Percentiles rank a stretch among this genome's conserved stretches.
Conservation (phyloP, 129 eudicot genomes). For the Flaveria trinervia region DNA sequence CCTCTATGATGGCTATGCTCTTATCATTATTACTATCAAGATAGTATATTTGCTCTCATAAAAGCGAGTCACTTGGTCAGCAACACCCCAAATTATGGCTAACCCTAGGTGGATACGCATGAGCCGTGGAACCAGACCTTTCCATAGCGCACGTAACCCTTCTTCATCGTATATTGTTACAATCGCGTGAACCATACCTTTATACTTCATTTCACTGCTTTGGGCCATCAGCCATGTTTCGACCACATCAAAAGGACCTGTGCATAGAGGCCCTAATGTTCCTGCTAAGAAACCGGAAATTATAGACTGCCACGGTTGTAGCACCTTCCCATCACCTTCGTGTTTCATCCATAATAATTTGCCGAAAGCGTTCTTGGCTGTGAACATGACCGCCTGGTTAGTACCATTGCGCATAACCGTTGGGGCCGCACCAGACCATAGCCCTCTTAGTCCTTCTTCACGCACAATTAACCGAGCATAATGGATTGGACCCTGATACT, state of each 20-base stretch:
- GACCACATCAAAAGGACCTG: conserved; percentile 97
- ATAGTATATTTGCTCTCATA: conserved; percentile 65
- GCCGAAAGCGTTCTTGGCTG: conserved; percentile 81
- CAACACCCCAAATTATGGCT: conserved; percentile 97
- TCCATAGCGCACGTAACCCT: conserved; percentile 80
- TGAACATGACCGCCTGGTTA: conserved; percentile 95
- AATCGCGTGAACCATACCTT: conserved; percentile 86
- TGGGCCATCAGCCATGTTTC: conserved; percentile 98
- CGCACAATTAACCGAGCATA: conserved; percentile 72
- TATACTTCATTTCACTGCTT: conserved; percentile 71
- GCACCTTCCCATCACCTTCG: conserved; percentile 81
- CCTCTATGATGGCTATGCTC: no score
- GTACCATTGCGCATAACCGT: conserved; percentile 98
- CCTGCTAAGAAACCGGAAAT: conserved; percentile 91
- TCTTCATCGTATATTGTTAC: conserved; percentile 71
- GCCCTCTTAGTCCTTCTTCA: conserved; percentile 88
- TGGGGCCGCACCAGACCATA: conserved; percentile 96
- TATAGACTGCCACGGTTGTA: conserved; percentile 93
- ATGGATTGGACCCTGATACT: conserved; percentile 87
- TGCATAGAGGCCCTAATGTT: conserved; percentile 77
- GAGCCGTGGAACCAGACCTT: conserved; percentile 81
- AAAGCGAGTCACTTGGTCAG: conserved; percentile 82
- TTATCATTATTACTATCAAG: no score
- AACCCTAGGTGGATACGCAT: conserved; percentile 97
- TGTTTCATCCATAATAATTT: conserved; percentile 66